Evolutionary conservation across 1,284 basidiomycete species (phyloP), one percentile per base, ranked within the genome.

Genomic region (Entoloma clypeatum): DNA sequence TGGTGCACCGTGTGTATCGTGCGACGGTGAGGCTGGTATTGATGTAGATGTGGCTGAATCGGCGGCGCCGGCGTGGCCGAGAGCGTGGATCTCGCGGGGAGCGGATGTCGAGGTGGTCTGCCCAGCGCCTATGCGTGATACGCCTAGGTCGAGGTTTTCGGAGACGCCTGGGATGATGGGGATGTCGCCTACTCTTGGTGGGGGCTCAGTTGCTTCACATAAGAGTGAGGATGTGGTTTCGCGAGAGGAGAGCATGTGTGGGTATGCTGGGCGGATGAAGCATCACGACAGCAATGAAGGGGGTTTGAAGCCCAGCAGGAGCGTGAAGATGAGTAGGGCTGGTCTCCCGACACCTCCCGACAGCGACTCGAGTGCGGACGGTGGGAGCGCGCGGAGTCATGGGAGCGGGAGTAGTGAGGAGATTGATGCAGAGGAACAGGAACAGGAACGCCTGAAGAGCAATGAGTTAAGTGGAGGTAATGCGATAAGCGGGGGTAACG

Each of bases 81-180:
- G 52, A 16, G 55, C 49, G 24, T 56, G 56, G 55, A 48, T 56
- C 32, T 53, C 48, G 7, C 42, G 35, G 9, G 28, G 16, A 7
- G 41, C 14, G 3, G 50, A 56, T 0, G 51, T 56, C 27, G 24
- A 41, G 31, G 10, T 36, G 9, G 34, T 13, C 11, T 9, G 24
- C n/a, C 21, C 17, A 24, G 17, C 8, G 10, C n/a, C 26, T 25
- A 14, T 28, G 28, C 9, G 25, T 35, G 8, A 16, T 18, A 10
- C 32, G 37, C n/a, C 28, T 26, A 28, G 2, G 10, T 10, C 3
- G 28, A 36, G 8, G 3, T 29, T 36, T 31, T 30, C 8, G 26
- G 19, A 23, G 36, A n/a, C 7, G 29, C 18, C 17, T 28, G 10
- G 26, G 29, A 22, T 26, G 23, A n/a, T 4, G 34, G 28, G 0